A percentile compares a stretch with the other conserved stretches of the same genome.
Conservation (phyloP, 768 basidiomycete species). For the Podaxis carcinomalis region DNA sequence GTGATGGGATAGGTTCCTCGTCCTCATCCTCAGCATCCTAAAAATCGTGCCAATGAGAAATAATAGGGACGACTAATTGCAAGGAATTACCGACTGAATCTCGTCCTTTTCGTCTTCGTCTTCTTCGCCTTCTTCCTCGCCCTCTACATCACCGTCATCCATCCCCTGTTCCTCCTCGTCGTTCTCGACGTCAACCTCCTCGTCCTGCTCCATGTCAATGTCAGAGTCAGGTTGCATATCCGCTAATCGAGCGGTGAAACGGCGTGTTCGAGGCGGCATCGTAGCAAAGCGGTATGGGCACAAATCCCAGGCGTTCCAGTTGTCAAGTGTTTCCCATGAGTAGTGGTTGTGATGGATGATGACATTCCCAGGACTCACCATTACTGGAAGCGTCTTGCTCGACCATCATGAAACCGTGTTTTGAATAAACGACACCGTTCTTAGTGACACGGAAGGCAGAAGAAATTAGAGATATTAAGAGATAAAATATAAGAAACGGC, state of each 20-base stretch:
- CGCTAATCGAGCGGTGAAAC: constrained; percentile 26
- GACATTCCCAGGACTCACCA: constrained; percentile 12
- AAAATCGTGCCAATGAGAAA: not conserved
- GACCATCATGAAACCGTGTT: not conserved
- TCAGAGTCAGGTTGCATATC: constrained; percentile 31
- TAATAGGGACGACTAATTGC: not conserved
- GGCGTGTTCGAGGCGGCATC: constrained; percentile 31
- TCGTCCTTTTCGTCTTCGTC: constrained; percentile 30
- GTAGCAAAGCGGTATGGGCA: constrained; percentile 1
- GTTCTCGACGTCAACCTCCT: constrained; percentile 35
- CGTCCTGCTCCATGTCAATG: constrained; percentile 30
- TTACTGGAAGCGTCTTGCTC: constrained; percentile 3
- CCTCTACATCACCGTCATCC: constrained; percentile 23
- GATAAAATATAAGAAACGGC: not conserved
- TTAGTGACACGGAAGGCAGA: not conserved
- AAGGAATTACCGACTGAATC: constrained; percentile 13
- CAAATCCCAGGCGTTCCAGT: not conserved
- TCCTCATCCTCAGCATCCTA: constrained; percentile 21
- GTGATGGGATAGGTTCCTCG: constrained; percentile 14
- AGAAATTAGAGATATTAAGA: not conserved
- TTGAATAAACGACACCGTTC: not conserved
- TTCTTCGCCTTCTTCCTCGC: constrained; percentile 28
- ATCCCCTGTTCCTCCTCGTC: constrained; percentile 31
- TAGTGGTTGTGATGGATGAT: constrained; percentile 7
- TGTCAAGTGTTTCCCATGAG: constrained; percentile 10